A percentile compares a stretch with the other conserved stretches of the same genome.
Evolutionary conservation across 1,139 yeast species (phyloP).

Genomic region (Protomyces arabidopsidicola): DNA sequence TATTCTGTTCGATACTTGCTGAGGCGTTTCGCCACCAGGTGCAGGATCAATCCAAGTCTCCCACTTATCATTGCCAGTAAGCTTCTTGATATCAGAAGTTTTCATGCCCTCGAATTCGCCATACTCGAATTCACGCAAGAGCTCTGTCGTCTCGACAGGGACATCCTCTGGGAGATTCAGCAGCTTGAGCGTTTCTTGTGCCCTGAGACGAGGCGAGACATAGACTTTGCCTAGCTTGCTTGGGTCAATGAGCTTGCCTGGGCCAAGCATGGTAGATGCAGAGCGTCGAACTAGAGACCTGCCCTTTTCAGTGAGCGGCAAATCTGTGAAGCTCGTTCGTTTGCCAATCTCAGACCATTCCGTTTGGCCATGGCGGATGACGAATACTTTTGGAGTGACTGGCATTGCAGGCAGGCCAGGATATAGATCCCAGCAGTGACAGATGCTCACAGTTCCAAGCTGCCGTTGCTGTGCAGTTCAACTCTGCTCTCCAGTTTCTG

Average conservation of each 20-base stretch:
- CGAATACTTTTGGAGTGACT: not conserved
- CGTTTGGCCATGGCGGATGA: slow-evolving; percentile 55
- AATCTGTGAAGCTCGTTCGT: slow-evolving; percentile 79
- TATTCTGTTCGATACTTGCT: slow-evolving; percentile 61
- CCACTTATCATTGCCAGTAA: slow-evolving; percentile 70
- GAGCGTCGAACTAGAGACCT: slow-evolving; percentile 68
- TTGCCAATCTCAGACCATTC: slow-evolving; percentile 95
- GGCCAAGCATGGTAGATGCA: slow-evolving; percentile 64
- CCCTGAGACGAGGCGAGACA: slow-evolving; percentile 77
- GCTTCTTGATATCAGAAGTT: slow-evolving; percentile 65
- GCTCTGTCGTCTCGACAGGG: slow-evolving; percentile 46
- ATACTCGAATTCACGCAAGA: slow-evolving; percentile 88
- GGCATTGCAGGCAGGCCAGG: not conserved
- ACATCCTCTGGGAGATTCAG: slow-evolving; percentile 45
- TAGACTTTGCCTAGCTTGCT: slow-evolving; percentile 57
- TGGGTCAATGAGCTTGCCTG: slow-evolving; percentile 59
- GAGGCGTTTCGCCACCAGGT: slow-evolving; percentile 74
- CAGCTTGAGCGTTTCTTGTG: slow-evolving; percentile 64
- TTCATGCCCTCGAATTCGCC: slow-evolving; percentile 88
- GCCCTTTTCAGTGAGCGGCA: slow-evolving; percentile 73
- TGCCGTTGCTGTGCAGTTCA: no score
- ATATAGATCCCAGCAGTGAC: no score
- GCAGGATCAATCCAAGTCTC: slow-evolving; percentile 89
- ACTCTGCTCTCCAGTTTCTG: no score
- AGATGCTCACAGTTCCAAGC: no score